phyloP scores from a whole-genome alignment of 306 rosid genomes.

The Sicyos edulis region DNA sequence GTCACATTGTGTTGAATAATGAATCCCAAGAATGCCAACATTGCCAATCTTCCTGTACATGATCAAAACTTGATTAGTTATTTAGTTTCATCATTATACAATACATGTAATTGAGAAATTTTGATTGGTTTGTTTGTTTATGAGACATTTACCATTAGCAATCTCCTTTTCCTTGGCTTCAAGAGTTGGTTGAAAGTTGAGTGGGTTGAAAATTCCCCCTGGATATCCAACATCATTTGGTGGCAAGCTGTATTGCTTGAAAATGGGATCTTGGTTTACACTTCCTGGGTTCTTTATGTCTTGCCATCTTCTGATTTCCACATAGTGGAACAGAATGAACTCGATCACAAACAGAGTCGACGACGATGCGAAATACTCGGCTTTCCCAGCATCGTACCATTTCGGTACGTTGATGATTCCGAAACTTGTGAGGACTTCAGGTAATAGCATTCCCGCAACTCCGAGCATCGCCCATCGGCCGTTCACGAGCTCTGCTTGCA shows the following conservation, averaged over 20 bases:
- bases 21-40: constrained; percentile 96
- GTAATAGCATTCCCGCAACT: constrained; percentile 84
- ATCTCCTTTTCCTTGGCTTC: constrained; percentile 96
- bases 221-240: constrained; percentile 83
- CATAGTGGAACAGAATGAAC: too few relatives aligned
- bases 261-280: too few relatives aligned
- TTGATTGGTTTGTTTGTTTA: not conserved
- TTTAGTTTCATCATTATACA: not conserved
- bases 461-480: constrained; percentile 97
- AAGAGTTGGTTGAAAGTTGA: constrained; percentile 83
- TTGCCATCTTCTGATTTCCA: too few relatives aligned
- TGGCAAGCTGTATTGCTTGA: too few relatives aligned
- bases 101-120: not conserved
- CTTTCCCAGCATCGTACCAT: constrained; percentile 94
- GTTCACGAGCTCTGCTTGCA: constrained; percentile 93
- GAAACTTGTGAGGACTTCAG: constrained; percentile 74
- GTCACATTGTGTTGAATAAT: constrained; percentile 82
- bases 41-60: constrained; percentile 82
- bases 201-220: constrained; percentile 86
- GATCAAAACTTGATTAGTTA: constrained; percentile 1
- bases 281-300: too few relatives aligned
- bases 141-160: constrained; percentile 57
- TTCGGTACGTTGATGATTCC: constrained; percentile 72
- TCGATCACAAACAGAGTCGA: too few relatives aligned
- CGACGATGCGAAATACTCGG: too few relatives aligned